Percentiles rank a stretch among this genome's conserved stretches.
Conservation (phyloP, 1,284 basidiomycete species). For the Butyriboletus appendiculatus region DNA sequence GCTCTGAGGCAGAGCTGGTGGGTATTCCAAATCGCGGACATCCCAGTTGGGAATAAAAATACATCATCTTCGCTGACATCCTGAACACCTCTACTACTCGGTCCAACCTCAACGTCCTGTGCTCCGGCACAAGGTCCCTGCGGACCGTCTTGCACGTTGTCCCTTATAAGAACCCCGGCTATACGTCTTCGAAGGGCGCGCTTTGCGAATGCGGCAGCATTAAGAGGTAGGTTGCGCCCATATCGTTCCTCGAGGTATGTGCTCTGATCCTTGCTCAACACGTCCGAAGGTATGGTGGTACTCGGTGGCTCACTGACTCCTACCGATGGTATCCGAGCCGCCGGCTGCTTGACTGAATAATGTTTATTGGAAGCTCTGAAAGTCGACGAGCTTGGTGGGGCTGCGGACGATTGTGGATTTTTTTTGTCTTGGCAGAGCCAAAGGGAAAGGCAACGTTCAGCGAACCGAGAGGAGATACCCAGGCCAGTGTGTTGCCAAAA, state of each 20-base stretch:
- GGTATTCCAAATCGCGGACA: slow-evolving; percentile 92
- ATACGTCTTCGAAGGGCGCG: slow-evolving; percentile 85
- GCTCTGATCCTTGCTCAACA: slow-evolving; percentile 50
- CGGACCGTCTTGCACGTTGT: slow-evolving; percentile 43
- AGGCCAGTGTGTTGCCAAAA: slow-evolving; percentile 97
- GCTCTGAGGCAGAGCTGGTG: slow-evolving; percentile 70
- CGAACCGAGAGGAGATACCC: slow-evolving; percentile 87
- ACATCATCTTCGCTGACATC: slow-evolving; percentile 84
- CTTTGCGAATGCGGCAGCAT: slow-evolving; percentile 79
- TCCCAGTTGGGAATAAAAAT: slow-evolving; percentile 85
- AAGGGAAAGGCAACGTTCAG: slow-evolving; percentile 79
- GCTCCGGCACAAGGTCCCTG: slow-evolving; percentile 46
- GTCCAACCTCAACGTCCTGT: slow-evolving; percentile 49
- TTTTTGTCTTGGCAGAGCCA: slow-evolving; percentile 42
- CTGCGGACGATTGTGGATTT: slow-evolving; percentile 14
- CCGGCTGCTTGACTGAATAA: slow-evolving; percentile 54
- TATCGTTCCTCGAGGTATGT: slow-evolving; percentile 92
- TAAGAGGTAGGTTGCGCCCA: slow-evolving; percentile 86
- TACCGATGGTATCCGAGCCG: slow-evolving; percentile 19
- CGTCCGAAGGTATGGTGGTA: slow-evolving; percentile 7
- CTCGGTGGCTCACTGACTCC: not conserved
- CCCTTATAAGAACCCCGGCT: slow-evolving; percentile 80
- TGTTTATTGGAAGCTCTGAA: slow-evolving; percentile 58
- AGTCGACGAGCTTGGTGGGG: slow-evolving; percentile 31
- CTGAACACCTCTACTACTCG: slow-evolving; percentile 60